Evolutionary conservation across 1,139 yeast genomes (phyloP).

Genomic region (Kurtzmaniella natalensis): DNA sequence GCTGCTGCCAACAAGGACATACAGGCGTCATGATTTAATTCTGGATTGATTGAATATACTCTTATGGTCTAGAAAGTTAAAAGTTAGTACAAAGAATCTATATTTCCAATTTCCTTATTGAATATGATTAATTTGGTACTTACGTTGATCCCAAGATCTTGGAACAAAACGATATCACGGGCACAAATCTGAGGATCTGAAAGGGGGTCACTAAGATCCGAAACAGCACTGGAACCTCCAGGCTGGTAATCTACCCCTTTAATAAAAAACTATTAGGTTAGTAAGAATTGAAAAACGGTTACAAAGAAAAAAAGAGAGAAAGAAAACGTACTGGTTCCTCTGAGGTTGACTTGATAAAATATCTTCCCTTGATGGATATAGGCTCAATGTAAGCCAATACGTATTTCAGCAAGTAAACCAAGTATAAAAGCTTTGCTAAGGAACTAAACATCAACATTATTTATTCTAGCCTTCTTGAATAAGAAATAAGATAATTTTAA

Average conservation of each 20-base stretch:
- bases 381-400: slow-evolving; percentile 46
- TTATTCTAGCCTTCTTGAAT: no score
- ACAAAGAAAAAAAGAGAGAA: slow-evolving; percentile 1
- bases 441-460: no score
- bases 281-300: no score
- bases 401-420: neutral
- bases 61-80: slow-evolving; percentile 57
- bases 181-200: slow-evolving; percentile 67
- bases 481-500: no score
- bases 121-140: slow-evolving; percentile 14
- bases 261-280: slow-evolving; percentile 51
- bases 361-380: slow-evolving; percentile 57
- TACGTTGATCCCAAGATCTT: slow-evolving; percentile 72
- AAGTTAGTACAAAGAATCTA: slow-evolving; percentile 17
- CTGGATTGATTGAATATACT: slow-evolving; percentile 81
- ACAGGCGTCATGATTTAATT: slow-evolving; percentile 80
- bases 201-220: slow-evolving; percentile 58
- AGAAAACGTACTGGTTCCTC: slow-evolving; percentile 63
- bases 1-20: slow-evolving; percentile 90
- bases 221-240: slow-evolving; percentile 74
- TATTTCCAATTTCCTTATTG: no score
- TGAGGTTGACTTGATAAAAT: slow-evolving; percentile 74
- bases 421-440: no score
- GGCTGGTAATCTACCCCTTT: slow-evolving; percentile 87
- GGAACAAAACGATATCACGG: slow-evolving; percentile 70